A percentile compares a stretch with the other conserved stretches of the same genome.
These are phyloP conservation scores for Macrocybe sp. DNA, from an alignment of 1,284 basidiomycete genomes.

Conservation along the genomic window DNA sequence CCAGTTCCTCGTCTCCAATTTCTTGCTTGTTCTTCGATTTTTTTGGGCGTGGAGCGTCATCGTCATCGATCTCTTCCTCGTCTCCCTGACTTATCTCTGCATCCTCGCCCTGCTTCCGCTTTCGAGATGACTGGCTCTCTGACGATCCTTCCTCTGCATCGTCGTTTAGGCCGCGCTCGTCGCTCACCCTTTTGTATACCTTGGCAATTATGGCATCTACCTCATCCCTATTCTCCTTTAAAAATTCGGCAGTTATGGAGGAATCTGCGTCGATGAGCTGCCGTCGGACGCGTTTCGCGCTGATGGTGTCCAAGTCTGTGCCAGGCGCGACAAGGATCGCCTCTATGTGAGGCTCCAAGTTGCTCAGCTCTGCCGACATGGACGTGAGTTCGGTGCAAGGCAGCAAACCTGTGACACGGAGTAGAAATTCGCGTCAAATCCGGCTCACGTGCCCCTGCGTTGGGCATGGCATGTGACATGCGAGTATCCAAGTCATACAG, in stretches of 20 bases:
- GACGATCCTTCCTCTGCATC: slow-evolving; percentile 24
- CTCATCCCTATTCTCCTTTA: slow-evolving; percentile 54
- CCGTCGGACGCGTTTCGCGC: slow-evolving; percentile 72
- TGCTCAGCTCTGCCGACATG: slow-evolving; percentile 40
- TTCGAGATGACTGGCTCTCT: slow-evolving; percentile 24
- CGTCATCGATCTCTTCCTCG: slow-evolving; percentile 29
- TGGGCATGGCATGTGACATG: background rate
- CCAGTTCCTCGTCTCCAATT: slow-evolving; percentile 61
- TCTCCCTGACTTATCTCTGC: slow-evolving; percentile 27
- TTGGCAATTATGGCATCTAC: slow-evolving; percentile 55
- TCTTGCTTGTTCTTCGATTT: slow-evolving; percentile 43
- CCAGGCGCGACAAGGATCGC: slow-evolving; percentile 66
- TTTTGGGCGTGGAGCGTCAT: slow-evolving; percentile 33
- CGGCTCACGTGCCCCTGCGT: no score
- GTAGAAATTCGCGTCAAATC: slow-evolving; percentile 7
- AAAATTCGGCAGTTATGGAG: slow-evolving; percentile 44
- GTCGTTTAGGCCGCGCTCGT: slow-evolving; percentile 23
- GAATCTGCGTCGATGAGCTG: slow-evolving; percentile 49
- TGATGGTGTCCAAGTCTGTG: slow-evolving; percentile 68
- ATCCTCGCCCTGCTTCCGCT: slow-evolving; percentile 33
- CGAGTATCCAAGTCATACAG: slow-evolving; percentile 7
- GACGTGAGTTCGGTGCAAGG: slow-evolving; percentile 17
- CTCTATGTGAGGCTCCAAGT: slow-evolving; percentile 55
- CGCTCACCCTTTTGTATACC: slow-evolving; percentile 57
- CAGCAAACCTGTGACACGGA: background rate